phyloP scores from a whole-genome alignment of 495 filamentous ascomycete genomes.

The Penicillium paradoxum region DNA sequence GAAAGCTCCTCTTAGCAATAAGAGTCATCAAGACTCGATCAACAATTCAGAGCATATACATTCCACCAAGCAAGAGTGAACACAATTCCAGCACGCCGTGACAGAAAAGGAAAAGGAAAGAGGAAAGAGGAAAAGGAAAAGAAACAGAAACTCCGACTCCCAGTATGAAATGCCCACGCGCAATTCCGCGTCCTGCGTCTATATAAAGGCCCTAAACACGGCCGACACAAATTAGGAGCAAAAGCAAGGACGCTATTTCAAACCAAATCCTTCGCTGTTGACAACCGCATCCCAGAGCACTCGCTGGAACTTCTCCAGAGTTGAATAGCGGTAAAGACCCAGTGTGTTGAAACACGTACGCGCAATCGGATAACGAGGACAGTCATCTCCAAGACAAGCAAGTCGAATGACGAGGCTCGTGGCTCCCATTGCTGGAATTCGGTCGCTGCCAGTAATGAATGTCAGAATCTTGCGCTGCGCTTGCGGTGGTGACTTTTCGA shows the following conservation, averaged over 20 bases:
- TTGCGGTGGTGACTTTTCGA: constrained; percentile 56
- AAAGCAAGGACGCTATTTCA: constrained; percentile 54
- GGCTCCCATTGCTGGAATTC: constrained; percentile 87
- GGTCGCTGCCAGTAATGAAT: constrained; percentile 92
- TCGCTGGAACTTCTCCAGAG: constrained; percentile 58
- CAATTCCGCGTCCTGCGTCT: constrained; percentile 13
- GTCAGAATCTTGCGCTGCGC: constrained; percentile 74
- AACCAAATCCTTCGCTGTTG: constrained; percentile 90
- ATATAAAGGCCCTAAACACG: constrained; percentile 4
- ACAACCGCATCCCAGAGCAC: constrained; percentile 81
- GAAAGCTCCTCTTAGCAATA: not conserved
- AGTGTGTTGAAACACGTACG: constrained; percentile 91
- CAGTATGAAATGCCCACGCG: not conserved
- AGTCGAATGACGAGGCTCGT: constrained; percentile 74
- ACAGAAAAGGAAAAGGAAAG: not conserved
- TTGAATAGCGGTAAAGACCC: constrained; percentile 66
- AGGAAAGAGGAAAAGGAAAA: not conserved
- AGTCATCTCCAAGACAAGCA: constrained; percentile 69
- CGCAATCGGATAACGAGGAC: constrained; percentile 72
- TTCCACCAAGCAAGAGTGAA: not conserved
- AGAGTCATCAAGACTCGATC: not conserved
- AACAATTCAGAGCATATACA: constrained; percentile 3
- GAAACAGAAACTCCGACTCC: not conserved
- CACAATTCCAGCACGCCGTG: not conserved
- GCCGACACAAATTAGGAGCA: constrained; percentile 4